phyloP scores from a whole-genome alignment of 805 yeast genomes.

The Debaryomyces maramus region DNA sequence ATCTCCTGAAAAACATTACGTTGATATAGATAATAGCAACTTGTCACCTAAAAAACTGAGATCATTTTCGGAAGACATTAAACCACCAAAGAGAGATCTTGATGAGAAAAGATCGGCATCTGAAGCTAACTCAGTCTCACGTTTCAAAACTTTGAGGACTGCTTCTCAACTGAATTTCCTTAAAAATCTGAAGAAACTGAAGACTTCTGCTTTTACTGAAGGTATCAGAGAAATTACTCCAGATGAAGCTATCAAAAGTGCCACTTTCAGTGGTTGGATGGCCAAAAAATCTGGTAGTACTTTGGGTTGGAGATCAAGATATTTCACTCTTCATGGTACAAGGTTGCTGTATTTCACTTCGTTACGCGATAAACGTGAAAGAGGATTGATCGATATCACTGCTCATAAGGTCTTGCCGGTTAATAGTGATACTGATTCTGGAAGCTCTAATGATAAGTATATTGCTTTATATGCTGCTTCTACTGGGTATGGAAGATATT shows the following conservation, averaged over 20 bases:
- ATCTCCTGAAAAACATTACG: conserved; percentile 7
- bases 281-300: conserved; percentile 79
- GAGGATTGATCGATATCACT: conserved; percentile 93
- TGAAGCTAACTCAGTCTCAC: conserved; percentile 40
- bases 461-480: conserved; percentile 89
- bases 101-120: conserved; percentile 31
- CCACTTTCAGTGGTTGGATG: conserved; percentile 93
- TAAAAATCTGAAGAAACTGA: conserved; percentile 54
- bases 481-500: conserved; percentile 89
- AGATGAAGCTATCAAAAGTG: conserved; percentile 70
- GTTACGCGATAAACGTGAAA: conserved; percentile 76
- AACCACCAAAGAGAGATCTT: background rate
- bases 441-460: conserved; percentile 73
- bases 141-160: conserved; percentile 53
- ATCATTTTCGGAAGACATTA: conserved; percentile 18
- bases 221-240: conserved; percentile 81
- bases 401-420: conserved; percentile 86
- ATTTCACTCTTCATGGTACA: conserved; percentile 87
- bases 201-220: conserved; percentile 81
- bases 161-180: conserved; percentile 54
- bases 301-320: conserved; percentile 86
- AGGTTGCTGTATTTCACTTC: conserved; percentile 84
- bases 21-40: conserved; percentile 33
- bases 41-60: conserved; percentile 39
- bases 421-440: conserved; percentile 35